Evolutionary conservation across 2,329 filamentous ascomycete species (phyloP).

Genomic region (Stagonosporopsis rhizophila): DNA sequence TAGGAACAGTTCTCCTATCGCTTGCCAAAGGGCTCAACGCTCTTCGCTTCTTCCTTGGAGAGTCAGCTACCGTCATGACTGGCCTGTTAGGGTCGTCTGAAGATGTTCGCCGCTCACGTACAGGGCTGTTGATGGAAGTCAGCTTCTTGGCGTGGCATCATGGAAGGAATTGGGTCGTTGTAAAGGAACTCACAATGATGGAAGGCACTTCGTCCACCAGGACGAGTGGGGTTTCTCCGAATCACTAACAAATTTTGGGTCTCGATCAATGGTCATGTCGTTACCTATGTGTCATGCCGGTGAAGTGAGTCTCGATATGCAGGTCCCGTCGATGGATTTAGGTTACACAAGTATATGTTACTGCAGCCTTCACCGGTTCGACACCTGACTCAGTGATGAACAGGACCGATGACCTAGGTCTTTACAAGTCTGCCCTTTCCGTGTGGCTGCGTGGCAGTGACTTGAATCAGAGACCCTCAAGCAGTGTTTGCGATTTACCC

Average conservation of each 20-base stretch:
- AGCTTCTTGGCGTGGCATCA: slow-evolving; percentile 1
- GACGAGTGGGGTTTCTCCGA: slow-evolving; percentile 31
- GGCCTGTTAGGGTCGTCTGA: slow-evolving; percentile 31
- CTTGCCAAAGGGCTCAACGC: slow-evolving; percentile 27
- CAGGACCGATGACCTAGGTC: background rate
- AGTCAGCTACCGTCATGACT: slow-evolving; percentile 41
- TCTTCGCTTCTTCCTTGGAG: slow-evolving; percentile 45
- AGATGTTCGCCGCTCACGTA: slow-evolving; percentile 40
- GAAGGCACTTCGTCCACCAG: slow-evolving; percentile 40
- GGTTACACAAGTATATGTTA: slow-evolving; percentile 14
- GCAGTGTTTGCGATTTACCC: slow-evolving; percentile 20
- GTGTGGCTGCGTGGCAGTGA: background rate
- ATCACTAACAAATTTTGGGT: slow-evolving; percentile 37
- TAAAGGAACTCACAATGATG: slow-evolving; percentile 35
- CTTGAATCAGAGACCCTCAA: background rate
- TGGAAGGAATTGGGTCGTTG: background rate
- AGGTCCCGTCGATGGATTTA: slow-evolving; percentile 1
- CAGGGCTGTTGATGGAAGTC: slow-evolving; percentile 29
- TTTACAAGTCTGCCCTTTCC: background rate
- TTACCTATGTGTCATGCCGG: slow-evolving; percentile 36
- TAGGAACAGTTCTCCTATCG: slow-evolving; percentile 10
- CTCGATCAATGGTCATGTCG: slow-evolving; percentile 42
- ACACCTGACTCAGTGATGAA: background rate
- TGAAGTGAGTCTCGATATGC: background rate
- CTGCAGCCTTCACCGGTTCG: slow-evolving; percentile 9